phyloP scores from a whole-genome alignment of 805 yeast genomes.

The Barnettozyma sp. region DNA sequence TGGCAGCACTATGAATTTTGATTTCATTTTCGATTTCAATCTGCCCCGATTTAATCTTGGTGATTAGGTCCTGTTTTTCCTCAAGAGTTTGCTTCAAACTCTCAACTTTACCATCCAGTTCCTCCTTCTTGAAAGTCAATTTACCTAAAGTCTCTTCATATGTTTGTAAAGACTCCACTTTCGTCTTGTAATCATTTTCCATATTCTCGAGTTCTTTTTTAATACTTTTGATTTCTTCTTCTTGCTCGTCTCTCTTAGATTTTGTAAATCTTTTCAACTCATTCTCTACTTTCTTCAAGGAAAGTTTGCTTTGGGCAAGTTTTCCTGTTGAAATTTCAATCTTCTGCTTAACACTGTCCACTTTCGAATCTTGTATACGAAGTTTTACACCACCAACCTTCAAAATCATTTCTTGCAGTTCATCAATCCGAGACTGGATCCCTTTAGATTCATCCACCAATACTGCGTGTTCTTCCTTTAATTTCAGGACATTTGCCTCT shows the following conservation, averaged over 20 bases:
- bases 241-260: conserved; percentile 35
- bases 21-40: conserved; percentile 58
- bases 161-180: conserved; percentile 22
- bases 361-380: conserved; percentile 72
- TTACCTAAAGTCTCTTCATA: conserved; percentile 31
- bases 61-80: conserved; percentile 37
- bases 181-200: conserved; percentile 25
- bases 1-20: conserved; percentile 44
- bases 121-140: conserved; percentile 29
- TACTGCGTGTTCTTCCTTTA: conserved; percentile 35
- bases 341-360: conserved; percentile 64
- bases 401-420: conserved; percentile 71
- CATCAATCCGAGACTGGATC: conserved; percentile 48
- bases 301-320: conserved; percentile 48
- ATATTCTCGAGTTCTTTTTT: conserved; percentile 31
- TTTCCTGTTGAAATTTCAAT: conserved; percentile 54
- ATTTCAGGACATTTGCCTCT: conserved; percentile 26
- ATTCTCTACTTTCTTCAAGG: conserved; percentile 54
- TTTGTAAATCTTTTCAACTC: conserved; percentile 52
- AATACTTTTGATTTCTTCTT: conserved; percentile 37
- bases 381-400: conserved; percentile 86
- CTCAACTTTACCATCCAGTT: conserved; percentile 35
- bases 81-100: conserved; percentile 34
- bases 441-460: conserved; percentile 50
- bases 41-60: conserved; percentile 55